These are phyloP conservation scores for Limnanthes douglasii DNA, from an alignment of 345 rosid genomes.

Conservation along the genomic window DNA sequence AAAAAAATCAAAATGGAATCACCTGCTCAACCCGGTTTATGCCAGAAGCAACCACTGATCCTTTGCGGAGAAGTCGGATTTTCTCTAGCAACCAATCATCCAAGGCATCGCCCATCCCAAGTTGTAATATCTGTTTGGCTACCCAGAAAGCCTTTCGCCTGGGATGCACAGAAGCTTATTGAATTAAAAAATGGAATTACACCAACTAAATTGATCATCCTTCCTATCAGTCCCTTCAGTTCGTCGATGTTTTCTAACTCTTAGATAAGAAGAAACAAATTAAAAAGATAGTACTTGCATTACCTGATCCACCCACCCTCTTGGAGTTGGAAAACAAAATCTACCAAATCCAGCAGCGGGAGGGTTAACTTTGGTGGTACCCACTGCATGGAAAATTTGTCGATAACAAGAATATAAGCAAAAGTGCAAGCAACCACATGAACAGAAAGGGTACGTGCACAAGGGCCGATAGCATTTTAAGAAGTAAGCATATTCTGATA, in stretches of 20 bases:
- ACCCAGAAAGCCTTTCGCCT: slow-evolving; percentile 99
- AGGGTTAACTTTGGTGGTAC: slow-evolving; percentile 83
- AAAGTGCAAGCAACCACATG: slow-evolving; percentile 5
- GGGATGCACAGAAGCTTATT: slow-evolving; percentile 11
- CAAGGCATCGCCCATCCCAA: slow-evolving; percentile 99
- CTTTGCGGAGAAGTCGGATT: slow-evolving; percentile 71
- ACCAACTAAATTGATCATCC: no score
- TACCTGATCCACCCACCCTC: slow-evolving; percentile 99
- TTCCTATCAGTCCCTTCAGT: no score
- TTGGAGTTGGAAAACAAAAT: slow-evolving; percentile 86
- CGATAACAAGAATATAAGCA: slow-evolving; percentile 9
- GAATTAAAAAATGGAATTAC: no score
- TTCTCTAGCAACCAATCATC: slow-evolving; percentile 98
- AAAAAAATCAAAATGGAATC: no score
- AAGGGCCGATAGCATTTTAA: slow-evolving; percentile 1
- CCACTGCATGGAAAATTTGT: slow-evolving; percentile 48
- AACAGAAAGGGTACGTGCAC: background rate
- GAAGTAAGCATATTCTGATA: slow-evolving; percentile 10
- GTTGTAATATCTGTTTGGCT: slow-evolving; percentile 89
- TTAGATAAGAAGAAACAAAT: background rate
- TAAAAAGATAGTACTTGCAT: background rate
- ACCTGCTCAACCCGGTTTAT: slow-evolving; percentile 88
- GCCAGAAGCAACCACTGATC: slow-evolving; percentile 81
- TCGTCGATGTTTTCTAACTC: slow-evolving; percentile 5
- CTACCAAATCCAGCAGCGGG: slow-evolving; percentile 79